These are phyloP conservation scores for Claviceps digitariae DNA, from an alignment of 2,329 filamentous ascomycete genomes.

Conservation along the genomic window DNA sequence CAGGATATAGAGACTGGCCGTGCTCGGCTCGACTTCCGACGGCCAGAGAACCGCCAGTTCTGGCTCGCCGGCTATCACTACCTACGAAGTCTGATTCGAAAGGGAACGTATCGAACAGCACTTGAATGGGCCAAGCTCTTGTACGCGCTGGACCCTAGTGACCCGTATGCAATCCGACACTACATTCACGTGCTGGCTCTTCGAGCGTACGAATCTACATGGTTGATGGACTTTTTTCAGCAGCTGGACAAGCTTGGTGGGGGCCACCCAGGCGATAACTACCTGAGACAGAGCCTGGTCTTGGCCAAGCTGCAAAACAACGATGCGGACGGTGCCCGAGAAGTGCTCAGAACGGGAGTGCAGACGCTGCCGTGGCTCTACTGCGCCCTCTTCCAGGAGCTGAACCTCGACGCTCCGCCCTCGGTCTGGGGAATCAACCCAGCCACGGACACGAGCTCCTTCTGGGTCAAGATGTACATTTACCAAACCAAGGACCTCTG, in stretches of 20 bases:
- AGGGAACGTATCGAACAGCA: conserved; percentile 87
- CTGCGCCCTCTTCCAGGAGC: conserved; percentile 61
- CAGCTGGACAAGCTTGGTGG: conserved; percentile 21
- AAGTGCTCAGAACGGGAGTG: conserved; percentile 54
- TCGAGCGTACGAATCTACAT: conserved; percentile 62
- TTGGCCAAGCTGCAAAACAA: conserved; percentile 63
- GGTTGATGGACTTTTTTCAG: conserved; percentile 57
- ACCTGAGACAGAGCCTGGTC: conserved; percentile 63
- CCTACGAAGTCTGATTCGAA: conserved; percentile 69
- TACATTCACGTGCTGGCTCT: conserved; percentile 75
- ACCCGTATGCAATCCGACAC: conserved; percentile 73
- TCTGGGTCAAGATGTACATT: conserved; percentile 66
- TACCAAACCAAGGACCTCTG: conserved; percentile 68
- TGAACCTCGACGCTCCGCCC: conserved; percentile 66
- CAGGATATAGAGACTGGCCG: conserved; percentile 62
- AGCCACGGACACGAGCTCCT: conserved; percentile 44
- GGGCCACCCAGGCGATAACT: conserved; percentile 33
- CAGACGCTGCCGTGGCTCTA: conserved; percentile 73
- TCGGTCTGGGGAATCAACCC: conserved; percentile 70
- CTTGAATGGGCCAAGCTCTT: conserved; percentile 89
- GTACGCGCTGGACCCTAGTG: conserved; percentile 57
- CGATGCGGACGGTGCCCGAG: conserved; percentile 50
- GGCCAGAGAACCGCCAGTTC: conserved; percentile 82
- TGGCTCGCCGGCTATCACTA: conserved; percentile 87
- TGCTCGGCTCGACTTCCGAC: conserved; percentile 65